Percentiles rank a stretch among this genome's conserved stretches.
Evolutionary conservation across 805 yeast species (phyloP).

Genomic region (Danielozyma ontarioensis): DNA sequence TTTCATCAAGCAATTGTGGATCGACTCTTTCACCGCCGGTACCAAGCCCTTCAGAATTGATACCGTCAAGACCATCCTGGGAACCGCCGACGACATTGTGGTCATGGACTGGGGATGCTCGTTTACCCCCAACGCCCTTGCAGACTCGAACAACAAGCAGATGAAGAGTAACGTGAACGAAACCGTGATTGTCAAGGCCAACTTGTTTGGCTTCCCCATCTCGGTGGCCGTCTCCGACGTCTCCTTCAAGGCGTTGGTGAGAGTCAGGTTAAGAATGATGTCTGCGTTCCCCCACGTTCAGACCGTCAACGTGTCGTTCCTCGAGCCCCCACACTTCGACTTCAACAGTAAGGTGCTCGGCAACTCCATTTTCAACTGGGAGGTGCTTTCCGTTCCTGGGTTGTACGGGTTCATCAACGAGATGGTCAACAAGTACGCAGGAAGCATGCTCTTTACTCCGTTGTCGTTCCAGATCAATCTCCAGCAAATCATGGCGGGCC

Average conservation of each 20-base stretch:
- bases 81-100: constrained; percentile 87
- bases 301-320: constrained; percentile 77
- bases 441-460: constrained; percentile 85
- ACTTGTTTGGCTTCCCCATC: constrained; percentile 74
- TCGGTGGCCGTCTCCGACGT: constrained; percentile 79
- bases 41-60: constrained; percentile 95
- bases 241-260: constrained; percentile 66
- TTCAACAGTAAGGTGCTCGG: constrained; percentile 73
- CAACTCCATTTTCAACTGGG: constrained; percentile 82
- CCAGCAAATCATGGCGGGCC: constrained; percentile 84
- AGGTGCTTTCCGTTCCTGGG: constrained; percentile 83
- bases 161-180: constrained; percentile 81
- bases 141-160: constrained; percentile 83
- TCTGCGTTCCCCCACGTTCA: constrained; percentile 88
- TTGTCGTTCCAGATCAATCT: constrained; percentile 89
- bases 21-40: constrained; percentile 86
- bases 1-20: constrained; percentile 77
- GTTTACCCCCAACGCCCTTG: constrained; percentile 84
- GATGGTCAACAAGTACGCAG: constrained; percentile 79
- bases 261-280: constrained; percentile 88
- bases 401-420: constrained; percentile 74
- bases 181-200: constrained; percentile 68
- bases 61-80: constrained; percentile 79
- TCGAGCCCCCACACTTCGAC: constrained; percentile 87
- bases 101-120: constrained; percentile 98